Evolutionary conservation across 2,329 filamentous ascomycete genomes (phyloP).

Genomic region (Diaporthe citri): DNA sequence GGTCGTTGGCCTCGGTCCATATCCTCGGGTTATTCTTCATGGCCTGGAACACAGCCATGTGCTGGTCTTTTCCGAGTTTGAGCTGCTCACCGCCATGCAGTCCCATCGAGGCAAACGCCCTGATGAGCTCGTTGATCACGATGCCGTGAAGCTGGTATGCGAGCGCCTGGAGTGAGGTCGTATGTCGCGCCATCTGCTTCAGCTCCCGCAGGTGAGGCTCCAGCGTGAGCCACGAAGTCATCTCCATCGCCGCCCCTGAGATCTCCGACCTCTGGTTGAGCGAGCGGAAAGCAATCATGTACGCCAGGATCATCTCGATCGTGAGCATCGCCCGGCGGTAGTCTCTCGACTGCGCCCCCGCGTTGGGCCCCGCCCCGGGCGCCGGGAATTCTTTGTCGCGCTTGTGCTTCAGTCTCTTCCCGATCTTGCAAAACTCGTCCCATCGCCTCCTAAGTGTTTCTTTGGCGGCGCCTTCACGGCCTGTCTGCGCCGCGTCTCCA

Average conservation of each 20-base stretch:
- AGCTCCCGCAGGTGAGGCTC: constrained; percentile 60
- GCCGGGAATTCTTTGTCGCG: constrained; percentile 56
- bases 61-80: constrained; percentile 44
- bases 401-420: constrained; percentile 66
- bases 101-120: constrained; percentile 50
- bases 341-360: constrained; percentile 33
- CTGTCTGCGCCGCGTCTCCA: constrained; percentile 53
- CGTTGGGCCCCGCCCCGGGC: constrained; percentile 37
- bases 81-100: constrained; percentile 39
- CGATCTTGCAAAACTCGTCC: constrained; percentile 54
- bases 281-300: constrained; percentile 66
- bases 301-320: constrained; percentile 64
- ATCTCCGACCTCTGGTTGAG: constrained; percentile 59
- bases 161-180: constrained; percentile 54
- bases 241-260: constrained; percentile 58
- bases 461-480: constrained; percentile 47
- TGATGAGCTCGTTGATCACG: constrained; percentile 60
- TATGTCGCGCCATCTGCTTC: constrained; percentile 53
- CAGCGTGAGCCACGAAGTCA: constrained; percentile 57
- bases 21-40: constrained; percentile 45
- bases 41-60: constrained; percentile 44
- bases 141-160: constrained; percentile 59
- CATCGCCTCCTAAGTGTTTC: constrained; percentile 33
- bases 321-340: constrained; percentile 48
- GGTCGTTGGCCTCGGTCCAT: constrained; percentile 49